These are phyloP conservation scores for Medicago truncatula DNA, from an alignment of 306 rosid genomes.

Conservation along the genomic window MtrunA17r5.0-ANR NC_053042.1:26826501-26827000, in stretches of 20 bases:
- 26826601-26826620: too few species aligned
- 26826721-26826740: too few species aligned
- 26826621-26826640: too few species aligned
- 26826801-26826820: background rate
- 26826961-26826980: conserved; percentile 37
- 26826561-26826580: too few species aligned
- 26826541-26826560: too few species aligned
- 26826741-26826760: conserved; percentile 8
- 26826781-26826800: conserved; percentile 25
- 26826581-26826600: too few species aligned
- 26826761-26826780: conserved; percentile 19
- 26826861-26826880: background rate
- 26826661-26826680: too few species aligned
- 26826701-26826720: too few species aligned
- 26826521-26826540: too few species aligned
- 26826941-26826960: conserved; percentile 49
- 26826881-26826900: conserved; percentile 9
- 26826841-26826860: background rate
- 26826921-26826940: conserved; percentile 57
- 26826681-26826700: too few species aligned
- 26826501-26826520: too few species aligned
- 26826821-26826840: conserved; percentile 7
- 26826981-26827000: conserved; percentile 82
- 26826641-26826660: too few species aligned
- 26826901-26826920: conserved; percentile 50